phyloP scores from a whole-genome alignment of 164 flowering plant species.

The Piper longum region DNA sequence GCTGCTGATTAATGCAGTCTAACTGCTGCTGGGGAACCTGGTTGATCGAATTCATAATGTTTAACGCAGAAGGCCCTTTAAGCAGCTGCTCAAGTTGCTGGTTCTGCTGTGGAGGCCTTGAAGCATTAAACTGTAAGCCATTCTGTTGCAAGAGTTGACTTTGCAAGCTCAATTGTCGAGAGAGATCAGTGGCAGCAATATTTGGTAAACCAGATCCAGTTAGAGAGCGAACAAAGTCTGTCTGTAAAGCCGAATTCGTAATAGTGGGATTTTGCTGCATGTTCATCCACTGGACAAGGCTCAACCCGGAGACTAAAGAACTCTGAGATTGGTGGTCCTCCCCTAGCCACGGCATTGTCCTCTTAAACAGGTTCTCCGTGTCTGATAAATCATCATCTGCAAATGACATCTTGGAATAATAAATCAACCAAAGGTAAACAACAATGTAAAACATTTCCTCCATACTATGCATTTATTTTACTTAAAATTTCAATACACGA shows the following conservation, averaged over 20 bases:
- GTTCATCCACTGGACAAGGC: slow-evolving; percentile 92
- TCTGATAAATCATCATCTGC: slow-evolving; percentile 75
- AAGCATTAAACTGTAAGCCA: slow-evolving; percentile 41
- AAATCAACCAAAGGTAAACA: not conserved
- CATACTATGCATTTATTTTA: not conserved
- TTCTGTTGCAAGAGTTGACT: slow-evolving; percentile 51
- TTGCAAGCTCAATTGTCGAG: slow-evolving; percentile 56
- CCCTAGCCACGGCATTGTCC: slow-evolving; percentile 88
- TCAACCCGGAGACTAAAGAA: slow-evolving; percentile 45
- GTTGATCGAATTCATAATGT: slow-evolving; percentile 29
- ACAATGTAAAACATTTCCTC: too few species aligned
- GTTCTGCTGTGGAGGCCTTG: slow-evolving; percentile 38
- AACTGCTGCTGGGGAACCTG: slow-evolving; percentile 50
- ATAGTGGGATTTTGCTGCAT: slow-evolving; percentile 71
- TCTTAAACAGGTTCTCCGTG: slow-evolving; percentile 54
- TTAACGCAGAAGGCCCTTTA: slow-evolving; percentile 25
- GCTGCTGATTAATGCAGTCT: slow-evolving; percentile 36
- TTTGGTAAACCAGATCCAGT: slow-evolving; percentile 41
- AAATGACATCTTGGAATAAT: slow-evolving; percentile 4
- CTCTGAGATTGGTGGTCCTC: slow-evolving; percentile 54
- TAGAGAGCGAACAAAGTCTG: slow-evolving; percentile 42
- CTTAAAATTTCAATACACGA: not conserved
- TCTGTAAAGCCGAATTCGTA: slow-evolving; percentile 37
- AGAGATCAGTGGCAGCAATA: slow-evolving; percentile 43
- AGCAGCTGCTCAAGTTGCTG: slow-evolving; percentile 25